Percentiles rank a stretch among this genome's conserved stretches.
phyloP scores from a whole-genome alignment of 495 filamentous ascomycete genomes.

The Staphylotrichum longicolle region DNA sequence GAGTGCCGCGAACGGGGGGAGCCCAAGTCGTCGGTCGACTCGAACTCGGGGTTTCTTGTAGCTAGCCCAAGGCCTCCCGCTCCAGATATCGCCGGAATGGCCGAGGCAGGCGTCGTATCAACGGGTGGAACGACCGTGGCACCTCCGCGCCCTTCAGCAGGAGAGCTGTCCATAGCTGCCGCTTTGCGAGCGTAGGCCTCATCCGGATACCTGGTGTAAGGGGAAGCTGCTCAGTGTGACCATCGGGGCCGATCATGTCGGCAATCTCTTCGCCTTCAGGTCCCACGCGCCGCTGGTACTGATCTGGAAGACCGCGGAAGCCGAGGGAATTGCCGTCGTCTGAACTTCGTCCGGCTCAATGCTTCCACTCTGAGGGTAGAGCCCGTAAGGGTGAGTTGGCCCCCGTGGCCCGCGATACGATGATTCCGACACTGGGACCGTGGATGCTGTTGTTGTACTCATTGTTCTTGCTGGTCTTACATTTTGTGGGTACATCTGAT shows the following conservation, averaged over 20 bases:
- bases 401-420: conserved; percentile 60
- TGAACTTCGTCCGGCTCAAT: conserved; percentile 22
- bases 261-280: conserved; percentile 82
- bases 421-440: conserved; percentile 51
- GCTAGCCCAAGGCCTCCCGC: conserved; percentile 55
- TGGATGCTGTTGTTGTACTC: conserved; percentile 64
- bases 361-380: conserved; percentile 73
- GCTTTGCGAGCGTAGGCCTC: conserved; percentile 27
- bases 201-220: conserved; percentile 60
- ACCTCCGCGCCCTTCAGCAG: conserved; percentile 3
- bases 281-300: conserved; percentile 67
- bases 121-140: not conserved
- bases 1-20: conserved; percentile 55
- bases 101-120: conserved; percentile 9
- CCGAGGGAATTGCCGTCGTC: conserved; percentile 58
- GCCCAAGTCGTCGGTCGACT: conserved; percentile 51
- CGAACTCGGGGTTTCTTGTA: conserved; percentile 55
- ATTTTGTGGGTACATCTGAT: conserved; percentile 80
- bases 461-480: conserved; percentile 61
- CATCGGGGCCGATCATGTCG: conserved; percentile 84
- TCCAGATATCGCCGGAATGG: conserved; percentile 35
- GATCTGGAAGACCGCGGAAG: conserved; percentile 62
- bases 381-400: conserved; percentile 79
- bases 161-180: conserved; percentile 14
- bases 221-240: conserved; percentile 88